A percentile compares a stretch with the other conserved stretches of the same genome.
Evolutionary conservation across 148 eudicot genomes (phyloP).

Genomic region (Tetragonia tetragonoides): DNA sequence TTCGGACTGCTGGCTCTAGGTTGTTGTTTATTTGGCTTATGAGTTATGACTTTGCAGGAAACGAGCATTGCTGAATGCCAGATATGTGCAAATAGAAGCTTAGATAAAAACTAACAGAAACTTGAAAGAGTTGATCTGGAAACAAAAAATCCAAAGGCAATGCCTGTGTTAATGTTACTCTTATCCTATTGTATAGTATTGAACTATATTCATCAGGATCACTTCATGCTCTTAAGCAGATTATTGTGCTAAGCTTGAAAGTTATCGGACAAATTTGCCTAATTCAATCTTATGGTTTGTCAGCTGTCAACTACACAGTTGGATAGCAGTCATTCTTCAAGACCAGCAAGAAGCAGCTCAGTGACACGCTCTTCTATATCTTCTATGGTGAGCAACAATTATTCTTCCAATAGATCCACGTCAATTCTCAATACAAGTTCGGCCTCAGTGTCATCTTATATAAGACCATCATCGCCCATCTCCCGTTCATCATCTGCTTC

Average conservation of each 20-base stretch:
- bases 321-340: slow-evolving; percentile 58
- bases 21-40: background rate
- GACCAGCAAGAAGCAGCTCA: slow-evolving; percentile 86
- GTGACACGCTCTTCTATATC: slow-evolving; percentile 85
- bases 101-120: background rate
- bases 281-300: slow-evolving; percentile 12
- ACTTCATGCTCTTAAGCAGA: background rate
- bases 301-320: slow-evolving; percentile 77
- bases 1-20: slow-evolving; percentile 9
- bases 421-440: slow-evolving; percentile 90
- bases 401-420: slow-evolving; percentile 61
- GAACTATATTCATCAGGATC: background rate
- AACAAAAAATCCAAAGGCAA: background rate
- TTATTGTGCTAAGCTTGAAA: background rate
- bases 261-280: slow-evolving; percentile 7
- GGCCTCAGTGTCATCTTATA: slow-evolving; percentile 90
- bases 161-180: background rate
- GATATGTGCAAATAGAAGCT: background rate
- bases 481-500: slow-evolving; percentile 66
- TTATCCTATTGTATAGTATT: background rate
- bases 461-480: slow-evolving; percentile 80
- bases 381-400: slow-evolving; percentile 48
- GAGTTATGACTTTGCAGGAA: background rate
- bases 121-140: background rate
- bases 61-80: background rate